phyloP scores from a whole-genome alignment of 1,284 basidiomycete species.

The Ganoderma sp. region DNA sequence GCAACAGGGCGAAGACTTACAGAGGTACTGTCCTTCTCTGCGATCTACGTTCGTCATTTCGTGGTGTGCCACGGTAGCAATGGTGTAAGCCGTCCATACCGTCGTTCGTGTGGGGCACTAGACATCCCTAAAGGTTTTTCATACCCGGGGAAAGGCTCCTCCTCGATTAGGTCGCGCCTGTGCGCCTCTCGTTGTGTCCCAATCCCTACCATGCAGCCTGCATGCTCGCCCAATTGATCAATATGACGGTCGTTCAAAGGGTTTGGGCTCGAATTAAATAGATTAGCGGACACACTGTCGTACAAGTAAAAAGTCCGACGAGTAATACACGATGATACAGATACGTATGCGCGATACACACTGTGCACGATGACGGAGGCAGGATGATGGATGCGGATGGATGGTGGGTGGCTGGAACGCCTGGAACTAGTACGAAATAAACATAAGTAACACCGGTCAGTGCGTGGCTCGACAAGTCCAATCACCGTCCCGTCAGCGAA shows the following conservation, averaged over 20 bases:
- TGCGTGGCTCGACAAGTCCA: slow-evolving; percentile 1
- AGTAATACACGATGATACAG: slow-evolving; percentile 12
- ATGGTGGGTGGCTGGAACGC: background rate
- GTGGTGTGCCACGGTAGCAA: too few relatives aligned
- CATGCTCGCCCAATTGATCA: too few relatives aligned
- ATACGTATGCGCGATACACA: slow-evolving; percentile 2
- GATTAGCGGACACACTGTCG: slow-evolving; percentile 4
- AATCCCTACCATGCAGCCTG: too few relatives aligned
- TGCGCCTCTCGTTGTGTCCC: too few relatives aligned
- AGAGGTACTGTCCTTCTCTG: background rate
- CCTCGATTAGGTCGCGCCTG: too few relatives aligned
- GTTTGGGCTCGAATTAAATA: background rate
- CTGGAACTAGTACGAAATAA: slow-evolving; percentile 9
- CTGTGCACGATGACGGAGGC: background rate
- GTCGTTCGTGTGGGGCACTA: too few relatives aligned
- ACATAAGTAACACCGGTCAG: slow-evolving; percentile 10
- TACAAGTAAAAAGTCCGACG: slow-evolving; percentile 12
- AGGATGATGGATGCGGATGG: background rate
- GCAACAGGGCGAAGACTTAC: background rate
- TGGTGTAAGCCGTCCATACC: too few relatives aligned
- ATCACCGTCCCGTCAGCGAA: slow-evolving; percentile 3
- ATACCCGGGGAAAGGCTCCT: too few relatives aligned
- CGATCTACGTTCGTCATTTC: too few relatives aligned
- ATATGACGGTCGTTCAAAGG: background rate
- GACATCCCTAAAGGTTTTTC: too few relatives aligned